phyloP scores from a whole-genome alignment of 2,329 filamentous ascomycete genomes.

The Orbilia javanica region DNA sequence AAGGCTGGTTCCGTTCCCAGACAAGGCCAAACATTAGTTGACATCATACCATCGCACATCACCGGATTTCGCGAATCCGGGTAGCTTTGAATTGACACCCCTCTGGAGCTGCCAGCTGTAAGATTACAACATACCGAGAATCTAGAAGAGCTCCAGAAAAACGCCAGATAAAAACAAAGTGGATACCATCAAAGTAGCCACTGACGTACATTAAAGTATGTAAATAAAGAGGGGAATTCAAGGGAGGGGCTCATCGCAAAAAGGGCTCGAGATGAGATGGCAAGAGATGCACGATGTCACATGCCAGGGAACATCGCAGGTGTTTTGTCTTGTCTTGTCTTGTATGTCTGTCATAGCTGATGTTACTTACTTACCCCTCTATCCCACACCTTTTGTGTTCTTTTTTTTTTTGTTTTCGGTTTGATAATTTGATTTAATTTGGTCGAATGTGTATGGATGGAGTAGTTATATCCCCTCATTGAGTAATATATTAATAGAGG shows the following conservation, averaged over 20 bases:
- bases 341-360: too few species aligned
- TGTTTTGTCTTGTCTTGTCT: too few species aligned
- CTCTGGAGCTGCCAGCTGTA: too few species aligned
- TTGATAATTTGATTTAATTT: too few species aligned
- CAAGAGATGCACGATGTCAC: slow-evolving; percentile 26
- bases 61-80: neutral
- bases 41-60: slow-evolving; percentile 13
- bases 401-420: too few species aligned
- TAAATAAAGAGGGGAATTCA: too few species aligned
- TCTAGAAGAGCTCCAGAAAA: slow-evolving; percentile 14
- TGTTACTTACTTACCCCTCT: neutral
- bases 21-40: too few species aligned
- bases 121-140: neutral
- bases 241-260: slow-evolving; percentile 10
- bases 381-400: slow-evolving; percentile 1
- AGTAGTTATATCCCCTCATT: neutral
- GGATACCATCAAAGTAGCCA: neutral
- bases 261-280: neutral
- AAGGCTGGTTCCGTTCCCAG: too few species aligned
- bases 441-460: neutral
- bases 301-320: neutral
- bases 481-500: too few species aligned
- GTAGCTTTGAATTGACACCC: neutral
- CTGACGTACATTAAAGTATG: slow-evolving; percentile 6
- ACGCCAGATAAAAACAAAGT: neutral